Evolutionary conservation across 2,329 filamentous ascomycete species (phyloP).

Genomic region (Immersiporthe knoxdaviesiana): DNA sequence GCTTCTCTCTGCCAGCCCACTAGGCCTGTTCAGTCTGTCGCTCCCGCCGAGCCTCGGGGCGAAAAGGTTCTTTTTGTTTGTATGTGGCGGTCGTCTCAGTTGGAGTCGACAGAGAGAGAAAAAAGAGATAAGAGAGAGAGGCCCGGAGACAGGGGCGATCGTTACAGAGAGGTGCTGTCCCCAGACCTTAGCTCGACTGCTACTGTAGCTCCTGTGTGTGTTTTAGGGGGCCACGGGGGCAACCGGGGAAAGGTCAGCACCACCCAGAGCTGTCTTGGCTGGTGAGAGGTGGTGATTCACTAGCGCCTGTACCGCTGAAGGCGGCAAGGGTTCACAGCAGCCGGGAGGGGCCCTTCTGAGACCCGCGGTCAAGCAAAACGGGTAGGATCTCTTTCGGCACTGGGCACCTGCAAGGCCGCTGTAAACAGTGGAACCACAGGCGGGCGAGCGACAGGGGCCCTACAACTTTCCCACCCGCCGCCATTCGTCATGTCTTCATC

Average conservation of each 20-base stretch:
- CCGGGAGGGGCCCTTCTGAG: neutral
- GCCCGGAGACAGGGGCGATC: neutral
- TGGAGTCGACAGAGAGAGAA: neutral
- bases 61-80: no score
- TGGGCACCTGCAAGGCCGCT: slow-evolving; percentile 9
- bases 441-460: neutral
- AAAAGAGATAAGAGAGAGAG: neutral
- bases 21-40: neutral
- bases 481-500: slow-evolving; percentile 14
- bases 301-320: slow-evolving; percentile 6
- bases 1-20: neutral
- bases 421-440: neutral
- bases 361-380: neutral
- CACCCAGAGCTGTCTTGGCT: neutral
- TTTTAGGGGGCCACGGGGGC: neutral
- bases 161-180: neutral
- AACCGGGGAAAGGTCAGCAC: neutral
- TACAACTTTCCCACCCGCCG: slow-evolving; percentile 7
- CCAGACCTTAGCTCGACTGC: neutral
- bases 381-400: slow-evolving; percentile 7
- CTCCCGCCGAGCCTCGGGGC: neutral
- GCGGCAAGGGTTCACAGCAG: neutral
- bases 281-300: neutral
- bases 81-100: neutral
- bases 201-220: neutral